These are phyloP conservation scores for Boeremia lycopersici DNA, from an alignment of 2,329 filamentous ascomycete species.

Conservation along the genomic window DNA sequence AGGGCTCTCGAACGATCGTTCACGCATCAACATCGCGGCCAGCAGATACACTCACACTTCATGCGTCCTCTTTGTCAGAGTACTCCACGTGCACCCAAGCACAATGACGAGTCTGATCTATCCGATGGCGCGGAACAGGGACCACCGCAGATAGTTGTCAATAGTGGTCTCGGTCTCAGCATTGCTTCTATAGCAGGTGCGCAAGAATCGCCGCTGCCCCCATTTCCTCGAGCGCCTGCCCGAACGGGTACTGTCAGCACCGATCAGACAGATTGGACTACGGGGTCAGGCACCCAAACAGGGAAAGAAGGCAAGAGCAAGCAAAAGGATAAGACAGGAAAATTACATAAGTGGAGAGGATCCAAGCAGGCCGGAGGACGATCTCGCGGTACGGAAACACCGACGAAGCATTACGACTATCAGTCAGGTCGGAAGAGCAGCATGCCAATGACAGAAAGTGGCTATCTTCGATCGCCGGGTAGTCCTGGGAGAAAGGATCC, in stretches of 20 bases:
- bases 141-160: constrained; percentile 39
- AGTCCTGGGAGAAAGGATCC: constrained; percentile 44
- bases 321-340: constrained; percentile 41
- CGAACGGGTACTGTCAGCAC: constrained; percentile 41
- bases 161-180: constrained; percentile 31
- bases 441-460: constrained; percentile 34
- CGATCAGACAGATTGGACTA: constrained; percentile 42
- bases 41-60: constrained; percentile 64
- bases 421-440: constrained; percentile 30
- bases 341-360: constrained; percentile 38
- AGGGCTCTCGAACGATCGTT: constrained; percentile 67
- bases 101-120: constrained; percentile 41
- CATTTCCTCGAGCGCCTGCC: constrained; percentile 30
- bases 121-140: constrained; percentile 40
- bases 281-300: constrained; percentile 17
- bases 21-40: constrained; percentile 65
- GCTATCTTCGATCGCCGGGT: constrained; percentile 42
- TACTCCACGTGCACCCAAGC: constrained; percentile 44
- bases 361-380: constrained; percentile 28
- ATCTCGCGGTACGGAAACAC: constrained; percentile 38
- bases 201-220: constrained; percentile 25
- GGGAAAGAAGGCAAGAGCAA: constrained; percentile 36
- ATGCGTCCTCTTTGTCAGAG: constrained; percentile 66
- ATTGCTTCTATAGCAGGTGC: constrained; percentile 29
- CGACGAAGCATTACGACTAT: constrained; percentile 30